phyloP scores from a whole-genome alignment of 2,329 filamentous ascomycete species.

The Diaporthe ilicicola region DNA sequence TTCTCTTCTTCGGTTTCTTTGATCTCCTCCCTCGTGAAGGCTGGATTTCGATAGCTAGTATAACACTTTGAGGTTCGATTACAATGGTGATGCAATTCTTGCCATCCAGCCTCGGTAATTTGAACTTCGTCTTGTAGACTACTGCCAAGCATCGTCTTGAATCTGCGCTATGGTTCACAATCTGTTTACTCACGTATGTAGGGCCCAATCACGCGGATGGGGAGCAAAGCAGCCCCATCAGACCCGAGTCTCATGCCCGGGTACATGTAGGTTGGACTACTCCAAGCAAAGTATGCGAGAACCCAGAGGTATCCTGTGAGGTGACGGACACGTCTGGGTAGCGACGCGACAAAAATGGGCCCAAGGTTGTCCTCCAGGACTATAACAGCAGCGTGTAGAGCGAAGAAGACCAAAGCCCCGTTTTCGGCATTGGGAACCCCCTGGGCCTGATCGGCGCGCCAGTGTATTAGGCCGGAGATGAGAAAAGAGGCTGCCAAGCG shows the following conservation, averaged over 20 bases:
- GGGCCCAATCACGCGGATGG: conserved; percentile 17
- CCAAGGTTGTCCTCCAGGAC: conserved; percentile 15
- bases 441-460: not conserved
- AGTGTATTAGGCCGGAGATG: conserved; percentile 18
- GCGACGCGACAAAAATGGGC: not conserved
- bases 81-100: too few species aligned
- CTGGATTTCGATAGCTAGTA: too few species aligned
- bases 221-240: conserved; percentile 13
- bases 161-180: not conserved
- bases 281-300: conserved; percentile 6
- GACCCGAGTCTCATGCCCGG: conserved; percentile 5
- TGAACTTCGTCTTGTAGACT: not conserved
- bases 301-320: conserved; percentile 18
- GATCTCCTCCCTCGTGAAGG: too few species aligned
- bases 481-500: conserved; percentile 11
- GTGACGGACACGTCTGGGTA: not conserved
- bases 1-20: too few species aligned
- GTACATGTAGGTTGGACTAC: conserved; percentile 14
- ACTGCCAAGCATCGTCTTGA: not conserved
- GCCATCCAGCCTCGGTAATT: too few species aligned
- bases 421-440: conserved; percentile 16
- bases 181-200: not conserved
- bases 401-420: conserved; percentile 18
- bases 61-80: too few species aligned
- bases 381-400: conserved; percentile 21